A percentile compares a stretch with the other conserved stretches of the same genome.
Conservation (phyloP, 2,329 filamentous ascomycete genomes). For the Colletotrichum eleusines region DNA sequence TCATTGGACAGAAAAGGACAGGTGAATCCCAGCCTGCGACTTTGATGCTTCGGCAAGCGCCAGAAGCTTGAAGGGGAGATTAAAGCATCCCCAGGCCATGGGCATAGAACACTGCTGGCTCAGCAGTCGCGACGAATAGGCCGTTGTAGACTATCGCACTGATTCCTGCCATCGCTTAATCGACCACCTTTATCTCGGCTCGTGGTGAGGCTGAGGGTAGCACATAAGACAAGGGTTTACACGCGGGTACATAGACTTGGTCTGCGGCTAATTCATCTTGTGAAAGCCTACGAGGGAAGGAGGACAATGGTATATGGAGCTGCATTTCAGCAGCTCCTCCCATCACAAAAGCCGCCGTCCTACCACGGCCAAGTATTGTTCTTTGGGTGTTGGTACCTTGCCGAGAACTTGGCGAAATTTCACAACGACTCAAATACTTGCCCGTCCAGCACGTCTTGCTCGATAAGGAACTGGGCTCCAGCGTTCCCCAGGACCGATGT, state of each 20-base stretch:
- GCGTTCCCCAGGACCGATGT: too few relatives aligned
- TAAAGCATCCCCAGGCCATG: not conserved
- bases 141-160: not conserved
- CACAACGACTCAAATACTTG: not conserved
- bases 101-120: not conserved
- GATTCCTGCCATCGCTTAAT: not conserved
- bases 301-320: not conserved
- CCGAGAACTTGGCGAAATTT: conserved; percentile 10
- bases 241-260: not conserved
- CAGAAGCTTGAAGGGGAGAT: not conserved
- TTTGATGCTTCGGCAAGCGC: not conserved
- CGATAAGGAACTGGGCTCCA: conserved; percentile 28
- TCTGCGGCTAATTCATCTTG: not conserved
- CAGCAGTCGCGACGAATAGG: not conserved
- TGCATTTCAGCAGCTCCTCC: not conserved
- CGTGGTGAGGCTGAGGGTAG: not conserved
- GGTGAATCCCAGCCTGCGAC: too few relatives aligned
- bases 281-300: not conserved
- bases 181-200: not conserved
- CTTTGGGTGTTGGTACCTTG: not conserved
- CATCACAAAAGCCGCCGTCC: not conserved
- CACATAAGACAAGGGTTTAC: not conserved
- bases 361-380: too few relatives aligned
- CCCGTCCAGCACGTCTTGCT: conserved; percentile 39
- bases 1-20: not conserved